phyloP scores from a whole-genome alignment of 352 stramenopile genomes.

The Phytophthora brassicae region DNA sequence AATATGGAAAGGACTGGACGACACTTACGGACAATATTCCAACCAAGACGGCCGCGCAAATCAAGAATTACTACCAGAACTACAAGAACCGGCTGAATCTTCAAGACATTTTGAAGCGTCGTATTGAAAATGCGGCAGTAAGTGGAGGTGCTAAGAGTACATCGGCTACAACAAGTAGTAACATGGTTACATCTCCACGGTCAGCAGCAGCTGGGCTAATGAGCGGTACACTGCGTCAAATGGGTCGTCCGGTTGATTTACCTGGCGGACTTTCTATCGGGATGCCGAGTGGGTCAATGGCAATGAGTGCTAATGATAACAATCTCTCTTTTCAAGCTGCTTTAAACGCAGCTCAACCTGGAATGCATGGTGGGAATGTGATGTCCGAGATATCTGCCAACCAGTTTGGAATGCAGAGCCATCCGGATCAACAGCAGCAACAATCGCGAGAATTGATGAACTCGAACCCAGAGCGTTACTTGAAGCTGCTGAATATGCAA shows the following conservation, averaged over 20 bases:
- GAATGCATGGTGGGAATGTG: conserved; percentile 31
- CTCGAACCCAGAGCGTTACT: conserved; percentile 70
- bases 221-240: conserved; percentile 31
- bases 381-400: conserved; percentile 43
- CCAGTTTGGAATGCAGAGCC: conserved; percentile 36
- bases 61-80: conserved; percentile 95
- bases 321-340: conserved; percentile 40
- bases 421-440: conserved; percentile 40
- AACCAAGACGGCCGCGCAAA: conserved; percentile 88
- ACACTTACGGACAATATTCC: conserved; percentile 87
- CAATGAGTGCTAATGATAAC: conserved; percentile 21
- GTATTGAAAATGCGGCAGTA: conserved; percentile 54
- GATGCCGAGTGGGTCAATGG: conserved; percentile 30
- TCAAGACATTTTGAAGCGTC: conserved; percentile 85
- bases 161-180: conserved; percentile 18
- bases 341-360: conserved; percentile 34
- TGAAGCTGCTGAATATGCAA: conserved; percentile 86
- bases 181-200: conserved; percentile 30
- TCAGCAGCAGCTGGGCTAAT: conserved; percentile 38
- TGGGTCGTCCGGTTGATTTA: conserved; percentile 23
- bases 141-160: conserved; percentile 25
- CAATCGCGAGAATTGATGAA: conserved; percentile 48
- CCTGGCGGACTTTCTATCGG: conserved; percentile 18
- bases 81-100: conserved; percentile 91
- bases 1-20: conserved; percentile 89